Percentiles rank a stretch among this genome's conserved stretches.
These are phyloP conservation scores for Skeletonema grethae DNA, from an alignment of 108 stramenopile genomes.

Conservation along the genomic window DNA sequence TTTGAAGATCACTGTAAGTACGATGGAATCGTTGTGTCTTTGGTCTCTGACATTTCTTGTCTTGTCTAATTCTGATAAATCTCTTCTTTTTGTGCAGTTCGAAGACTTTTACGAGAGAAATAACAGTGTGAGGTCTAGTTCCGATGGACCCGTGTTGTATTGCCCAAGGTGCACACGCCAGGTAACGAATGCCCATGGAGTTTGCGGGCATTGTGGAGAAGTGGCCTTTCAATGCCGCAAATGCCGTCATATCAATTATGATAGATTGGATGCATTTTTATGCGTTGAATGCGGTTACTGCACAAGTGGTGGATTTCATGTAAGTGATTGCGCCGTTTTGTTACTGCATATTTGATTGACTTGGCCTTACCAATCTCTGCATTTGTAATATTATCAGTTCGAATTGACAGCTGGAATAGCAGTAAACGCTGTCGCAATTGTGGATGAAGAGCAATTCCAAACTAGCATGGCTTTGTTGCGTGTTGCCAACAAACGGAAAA, in stretches of 20 bases:
- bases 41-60: neutral
- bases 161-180: slow-evolving; percentile 93
- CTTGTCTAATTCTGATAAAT: neutral
- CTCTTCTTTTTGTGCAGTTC: slow-evolving; percentile 36
- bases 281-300: slow-evolving; percentile 98
- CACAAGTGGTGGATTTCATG: slow-evolving; percentile 76
- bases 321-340: neutral
- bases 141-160: slow-evolving; percentile 62
- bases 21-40: neutral
- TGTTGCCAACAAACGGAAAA: slow-evolving; percentile 44
- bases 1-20: slow-evolving; percentile 53
- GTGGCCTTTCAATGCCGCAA: slow-evolving; percentile 95
- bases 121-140: slow-evolving; percentile 50
- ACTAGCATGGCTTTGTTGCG: slow-evolving; percentile 44
- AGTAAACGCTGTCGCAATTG: slow-evolving; percentile 77
- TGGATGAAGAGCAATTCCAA: slow-evolving; percentile 60
- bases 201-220: slow-evolving; percentile 95
- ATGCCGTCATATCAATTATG: slow-evolving; percentile 96
- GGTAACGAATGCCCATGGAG: slow-evolving; percentile 94
- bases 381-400: neutral
- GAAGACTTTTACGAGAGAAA: slow-evolving; percentile 82
- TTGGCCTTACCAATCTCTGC: neutral
- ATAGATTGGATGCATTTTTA: slow-evolving; percentile 91
- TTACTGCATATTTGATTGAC: neutral
- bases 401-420: slow-evolving; percentile 74